These are phyloP conservation scores for Galerina sulciceps DNA, from an alignment of 768 basidiomycete genomes.

Conservation along the genomic window DNA sequence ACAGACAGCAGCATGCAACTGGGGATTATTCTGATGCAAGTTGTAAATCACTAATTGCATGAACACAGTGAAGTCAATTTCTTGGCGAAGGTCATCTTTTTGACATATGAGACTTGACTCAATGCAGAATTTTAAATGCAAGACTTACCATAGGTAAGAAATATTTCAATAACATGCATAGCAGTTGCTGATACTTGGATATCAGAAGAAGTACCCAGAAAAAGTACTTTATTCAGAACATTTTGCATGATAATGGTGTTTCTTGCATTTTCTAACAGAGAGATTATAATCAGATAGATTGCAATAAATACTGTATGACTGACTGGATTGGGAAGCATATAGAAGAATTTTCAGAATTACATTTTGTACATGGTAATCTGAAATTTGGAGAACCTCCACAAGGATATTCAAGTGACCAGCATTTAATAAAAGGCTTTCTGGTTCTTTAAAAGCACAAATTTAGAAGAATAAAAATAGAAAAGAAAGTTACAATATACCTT, in stretches of 20 bases:
- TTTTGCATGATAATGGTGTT: background rate
- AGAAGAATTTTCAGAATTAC: conserved; percentile 1
- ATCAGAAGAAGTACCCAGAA: conserved; percentile 5
- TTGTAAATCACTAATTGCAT: background rate
- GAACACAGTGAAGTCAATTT: background rate
- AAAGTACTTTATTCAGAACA: background rate
- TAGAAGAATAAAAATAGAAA: background rate
- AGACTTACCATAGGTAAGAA: conserved; percentile 3
- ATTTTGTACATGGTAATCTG: conserved; percentile 1
- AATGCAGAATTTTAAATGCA: background rate
- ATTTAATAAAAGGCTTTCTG: background rate
- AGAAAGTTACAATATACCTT: background rate
- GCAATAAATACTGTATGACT: background rate
- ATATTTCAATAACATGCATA: background rate
- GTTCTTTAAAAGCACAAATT: background rate
- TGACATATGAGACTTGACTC: too few relatives aligned
- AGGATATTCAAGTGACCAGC: background rate
- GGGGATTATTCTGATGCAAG: background rate
- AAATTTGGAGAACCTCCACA: background rate
- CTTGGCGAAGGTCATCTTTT: background rate
- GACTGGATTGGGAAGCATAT: background rate
- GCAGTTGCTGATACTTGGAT: background rate
- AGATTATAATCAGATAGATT: background rate
- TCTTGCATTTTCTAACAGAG: background rate
- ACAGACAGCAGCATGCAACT: background rate